Base-by-base conservation (phyloP, 345 rosid genomes). In the Diplotaxis tenuifolia region DNA sequence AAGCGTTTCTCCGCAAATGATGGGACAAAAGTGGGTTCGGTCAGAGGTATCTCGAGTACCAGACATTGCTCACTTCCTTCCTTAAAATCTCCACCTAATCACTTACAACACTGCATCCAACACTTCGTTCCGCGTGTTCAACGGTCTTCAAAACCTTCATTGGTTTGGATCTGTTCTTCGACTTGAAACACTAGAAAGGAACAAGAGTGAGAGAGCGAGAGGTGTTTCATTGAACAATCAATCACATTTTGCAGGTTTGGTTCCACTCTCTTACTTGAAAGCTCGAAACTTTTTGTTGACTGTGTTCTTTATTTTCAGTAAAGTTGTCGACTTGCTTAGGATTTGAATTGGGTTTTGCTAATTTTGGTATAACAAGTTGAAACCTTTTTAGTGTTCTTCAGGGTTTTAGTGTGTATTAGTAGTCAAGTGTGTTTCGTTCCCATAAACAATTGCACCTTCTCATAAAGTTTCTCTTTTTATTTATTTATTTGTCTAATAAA, bases 1-100 rank as follows among this genome's bases (percentile, higher is more conserved):
- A 50, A 57, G 61, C 36, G 59, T 58, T 74, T 67, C 78, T 66
- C 71, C 71, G 79, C 75, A 69, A 63, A 64, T 63, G 61, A 63
- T 22, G 79, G 71, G 66, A 45, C 79, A 62, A 62, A 62, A 62
- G 65, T 55, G 40, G 55, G 18, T 60, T 6, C 18, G 65, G 52
- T 75, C 70, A 27, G 66, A 63, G 79, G 64, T 75, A 53, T 54
- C 58, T 58, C 15, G 36, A 14, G 36, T 64, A 22, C 57, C 9
- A 36, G 21, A 64, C 57, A 12, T 60, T 57, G 3, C 45, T 60
- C 65, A 61, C 54, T 49, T 25, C 28, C 64, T 62, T 52, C 25
- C 54, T 47, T 16, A 15, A 47, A 47, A 16, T 47, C 54, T 45
- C 50, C 50, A 45, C 50, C 19, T 19, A 45, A 6, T 45, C 50